These are phyloP conservation scores for Neonectria coccinea DNA, from an alignment of 2,329 filamentous ascomycete species.

Conservation along the genomic window DNA sequence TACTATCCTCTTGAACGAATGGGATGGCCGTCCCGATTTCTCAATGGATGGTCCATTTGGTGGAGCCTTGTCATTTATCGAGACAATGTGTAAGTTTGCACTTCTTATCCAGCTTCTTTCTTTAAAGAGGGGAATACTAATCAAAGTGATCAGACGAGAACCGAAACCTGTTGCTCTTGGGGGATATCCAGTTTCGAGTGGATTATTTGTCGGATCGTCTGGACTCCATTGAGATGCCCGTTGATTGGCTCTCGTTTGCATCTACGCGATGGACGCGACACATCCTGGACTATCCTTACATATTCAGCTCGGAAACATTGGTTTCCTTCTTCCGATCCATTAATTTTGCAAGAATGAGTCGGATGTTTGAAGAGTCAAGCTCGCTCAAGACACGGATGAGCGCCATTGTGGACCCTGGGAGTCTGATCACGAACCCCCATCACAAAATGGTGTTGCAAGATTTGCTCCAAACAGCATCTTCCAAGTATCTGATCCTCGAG, in stretches of 20 bases:
- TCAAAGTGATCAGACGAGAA: conserved; percentile 64
- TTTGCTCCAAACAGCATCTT: conserved; percentile 73
- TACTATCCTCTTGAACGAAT: conserved; percentile 80
- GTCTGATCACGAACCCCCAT: conserved; percentile 66
- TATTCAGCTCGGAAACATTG: conserved; percentile 79
- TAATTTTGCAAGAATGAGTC: conserved; percentile 88
- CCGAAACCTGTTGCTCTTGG: conserved; percentile 72
- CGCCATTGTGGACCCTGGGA: conserved; percentile 66
- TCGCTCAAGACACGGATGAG: conserved; percentile 67
- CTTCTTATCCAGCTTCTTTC: neutral
- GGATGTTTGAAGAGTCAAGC: conserved; percentile 77
- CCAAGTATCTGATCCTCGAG: conserved; percentile 77
- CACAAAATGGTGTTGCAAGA: conserved; percentile 73
- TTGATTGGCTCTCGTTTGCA: conserved; percentile 74
- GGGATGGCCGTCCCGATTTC: conserved; percentile 81
- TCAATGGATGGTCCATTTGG: conserved; percentile 78
- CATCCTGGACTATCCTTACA: conserved; percentile 81
- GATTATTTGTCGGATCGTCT: conserved; percentile 81
- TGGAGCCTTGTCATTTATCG: conserved; percentile 80
- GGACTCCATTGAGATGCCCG: conserved; percentile 79
- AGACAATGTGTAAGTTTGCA: conserved; percentile 73
- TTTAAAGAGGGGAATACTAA: conserved; percentile 23
- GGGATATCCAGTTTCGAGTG: conserved; percentile 77
- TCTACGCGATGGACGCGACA: conserved; percentile 75
- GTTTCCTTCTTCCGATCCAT: conserved; percentile 89